Evolutionary conservation across 805 yeast genomes (phyloP), one percentile per base, ranked within the genome.

Genomic region (Yamadazyma insecticola): DNA sequence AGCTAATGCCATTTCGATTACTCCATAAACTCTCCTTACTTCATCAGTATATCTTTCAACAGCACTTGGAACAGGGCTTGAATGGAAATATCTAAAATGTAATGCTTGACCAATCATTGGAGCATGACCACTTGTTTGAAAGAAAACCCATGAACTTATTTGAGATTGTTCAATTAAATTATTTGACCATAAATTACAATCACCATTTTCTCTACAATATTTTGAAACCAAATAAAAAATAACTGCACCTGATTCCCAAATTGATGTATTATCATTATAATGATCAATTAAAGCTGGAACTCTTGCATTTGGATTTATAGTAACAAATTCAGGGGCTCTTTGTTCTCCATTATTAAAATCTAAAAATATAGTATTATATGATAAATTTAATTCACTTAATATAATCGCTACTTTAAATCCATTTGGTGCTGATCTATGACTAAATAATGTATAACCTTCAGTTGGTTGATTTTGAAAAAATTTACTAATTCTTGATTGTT

Each of bases 51-150:
- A 89, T 50, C 96, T 67, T 46, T 86, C 95, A 13, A 89, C 85
- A 0, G 97, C 96, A 36, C 87, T 75, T 13, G 90, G 87, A 2
- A 89, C 87, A 32, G 79, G 79, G 39, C 81, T 81, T 5, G 89
- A 74, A 54, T 89, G 96, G 68, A 89, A 87, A 55, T 85, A 87
- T 50, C 89, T 72, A 64, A 89, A 90, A 63, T 90, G 97, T 45
- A 90, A 70, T 6, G 97, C 96, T 59, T 89, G 97, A 13, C 97
- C 97, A 47, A 89, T 84, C 95, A 89, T 89, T n/a, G 97, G 96
- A 0, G 97, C 95, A 54, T 88, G 97, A 5, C 97, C 97, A 4
- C 94, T 82, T 3, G 96, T 87, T 60, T 89, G 97, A 67, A 89
- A 89, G 51, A 86, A 89, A 22, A 90, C 67, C 96, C 97, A 89